Conservation (phyloP, 2,329 filamentous ascomycete genomes). For the Xylaria hypoxylon region DNA sequence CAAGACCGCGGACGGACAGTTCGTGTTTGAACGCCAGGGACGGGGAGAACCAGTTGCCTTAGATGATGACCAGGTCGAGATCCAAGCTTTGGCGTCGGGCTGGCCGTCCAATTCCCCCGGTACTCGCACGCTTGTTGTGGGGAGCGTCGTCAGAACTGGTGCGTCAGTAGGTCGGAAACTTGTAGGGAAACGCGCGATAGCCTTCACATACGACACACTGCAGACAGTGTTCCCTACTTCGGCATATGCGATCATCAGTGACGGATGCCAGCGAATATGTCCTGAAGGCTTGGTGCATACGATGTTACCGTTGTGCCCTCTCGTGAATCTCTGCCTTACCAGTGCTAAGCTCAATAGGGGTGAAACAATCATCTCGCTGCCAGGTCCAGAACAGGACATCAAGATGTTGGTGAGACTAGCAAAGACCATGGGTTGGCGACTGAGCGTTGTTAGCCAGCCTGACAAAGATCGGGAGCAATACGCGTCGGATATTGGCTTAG, state of each 20-base stretch:
- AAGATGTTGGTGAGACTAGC: conserved; percentile 17
- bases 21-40: conserved; percentile 19
- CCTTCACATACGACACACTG: conserved; percentile 24
- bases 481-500: conserved; percentile 15
- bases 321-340: conserved; percentile 24
- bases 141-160: conserved; percentile 12
- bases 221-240: conserved; percentile 27
- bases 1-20: conserved; percentile 26
- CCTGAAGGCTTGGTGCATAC: conserved; percentile 17
- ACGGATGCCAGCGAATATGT: background rate
- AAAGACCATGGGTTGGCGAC: conserved; percentile 23
- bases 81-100: conserved; percentile 25
- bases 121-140: conserved; percentile 20
- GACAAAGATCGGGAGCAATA: conserved; percentile 7
- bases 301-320: conserved; percentile 22
- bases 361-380: conserved; percentile 28
- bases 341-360: conserved; percentile 27
- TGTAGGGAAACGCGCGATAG: conserved; percentile 23
- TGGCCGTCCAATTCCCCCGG: conserved; percentile 30
- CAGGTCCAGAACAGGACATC: conserved; percentile 22
- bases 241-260: conserved; percentile 22
- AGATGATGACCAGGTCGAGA: conserved; percentile 20
- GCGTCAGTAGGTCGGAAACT: background rate
- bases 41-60: conserved; percentile 3
- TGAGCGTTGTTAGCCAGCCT: conserved; percentile 11